Evolutionary conservation across 2,329 filamentous ascomycete species (phyloP).

Genomic region (Zarea fungicola): DNA sequence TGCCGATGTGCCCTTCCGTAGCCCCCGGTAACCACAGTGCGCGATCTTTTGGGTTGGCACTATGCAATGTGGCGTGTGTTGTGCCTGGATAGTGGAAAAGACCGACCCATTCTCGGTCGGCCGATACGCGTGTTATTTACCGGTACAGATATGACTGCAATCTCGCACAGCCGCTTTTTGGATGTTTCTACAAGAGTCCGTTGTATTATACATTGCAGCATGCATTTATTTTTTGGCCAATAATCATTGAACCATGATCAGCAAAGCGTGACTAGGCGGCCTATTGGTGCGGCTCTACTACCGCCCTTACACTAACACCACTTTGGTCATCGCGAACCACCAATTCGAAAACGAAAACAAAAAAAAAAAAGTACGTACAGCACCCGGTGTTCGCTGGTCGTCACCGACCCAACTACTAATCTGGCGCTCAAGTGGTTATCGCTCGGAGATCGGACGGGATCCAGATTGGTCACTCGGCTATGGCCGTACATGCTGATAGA

Average conservation of each 20-base stretch:
- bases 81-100: no score
- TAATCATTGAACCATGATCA: no score
- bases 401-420: slow-evolving; percentile 14
- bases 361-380: slow-evolving; percentile 6
- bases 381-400: slow-evolving; percentile 13
- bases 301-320: not conserved
- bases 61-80: no score
- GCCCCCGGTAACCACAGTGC: not conserved
- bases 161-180: no score
- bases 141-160: no score
- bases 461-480: slow-evolving; percentile 9
- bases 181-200: no score
- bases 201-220: no score
- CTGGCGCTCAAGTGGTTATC: slow-evolving; percentile 12
- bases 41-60: not conserved
- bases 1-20: not conserved
- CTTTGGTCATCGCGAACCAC: not conserved
- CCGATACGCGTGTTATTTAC: no score
- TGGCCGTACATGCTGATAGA: not conserved
- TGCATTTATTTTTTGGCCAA: no score
- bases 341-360: not conserved
- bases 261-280: no score
- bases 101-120: no score
- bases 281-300: no score
- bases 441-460: slow-evolving; percentile 11